Base-by-base conservation (phyloP, 169 alveolate species). In the Babesia caballi region DNA sequence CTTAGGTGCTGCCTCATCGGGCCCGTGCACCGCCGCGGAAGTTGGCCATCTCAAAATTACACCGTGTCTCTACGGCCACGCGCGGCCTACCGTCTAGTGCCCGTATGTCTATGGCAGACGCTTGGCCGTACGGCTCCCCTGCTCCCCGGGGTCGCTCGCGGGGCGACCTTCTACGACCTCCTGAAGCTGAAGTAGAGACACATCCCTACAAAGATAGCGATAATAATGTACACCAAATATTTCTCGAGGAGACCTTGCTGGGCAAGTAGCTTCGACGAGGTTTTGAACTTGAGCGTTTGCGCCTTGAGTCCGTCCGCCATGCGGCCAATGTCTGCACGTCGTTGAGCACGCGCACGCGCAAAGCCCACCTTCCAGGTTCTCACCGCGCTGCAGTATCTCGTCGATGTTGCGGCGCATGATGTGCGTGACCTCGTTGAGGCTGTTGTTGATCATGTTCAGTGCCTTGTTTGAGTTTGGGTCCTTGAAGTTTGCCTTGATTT, bases 381-480 rank as follows among this genome's bases (percentile, higher is more conserved):
- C 93, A 8, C 93, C 93, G 11, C 93, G 77, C 50, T 74, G 50
- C 27, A 88, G 52, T 25, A 88, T 88, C 25, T 88, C 93, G 51
- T 83, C 91, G 47, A 88, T 88, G 58, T 88, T 88, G 46, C 81
- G 83, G 49, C 66, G 83, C 93, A 88, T 88, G 25, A 88, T 88
- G 47, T 76, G 66, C 35, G 91, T 88, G 47, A 88, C 93, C 71
- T 88, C 91, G 60, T 67, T 88, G 27, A 88, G 76, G 66, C 91
- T 88, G 30, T 67, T 84, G 84, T 88, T 88, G 54, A 88, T 66
- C 85, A 82, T 88, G 67, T 84, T 84, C 67, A 88, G 72, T 11
- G 93, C 85, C 51, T 82, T 81, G 51, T 59, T 75, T 38, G 93
- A 88, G 30, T 85, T 80, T 0, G 93, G 93, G 59, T 84, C 89